These are phyloP conservation scores for Aspergillus biplanus DNA, from an alignment of 495 filamentous ascomycete species.

Conservation along the genomic window DNA sequence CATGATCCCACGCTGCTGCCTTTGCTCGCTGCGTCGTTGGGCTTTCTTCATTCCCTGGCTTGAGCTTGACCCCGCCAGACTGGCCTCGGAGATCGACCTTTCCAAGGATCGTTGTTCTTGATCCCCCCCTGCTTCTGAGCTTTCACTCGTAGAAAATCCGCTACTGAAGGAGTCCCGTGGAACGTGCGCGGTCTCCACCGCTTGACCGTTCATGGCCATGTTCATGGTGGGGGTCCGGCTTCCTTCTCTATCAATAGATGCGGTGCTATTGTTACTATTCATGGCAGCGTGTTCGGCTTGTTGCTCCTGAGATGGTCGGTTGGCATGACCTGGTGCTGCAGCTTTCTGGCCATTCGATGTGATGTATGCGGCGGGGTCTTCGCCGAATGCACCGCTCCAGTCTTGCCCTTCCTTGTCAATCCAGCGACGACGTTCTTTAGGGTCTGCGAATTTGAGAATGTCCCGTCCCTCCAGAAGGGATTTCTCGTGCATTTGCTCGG, in stretches of 20 bases:
- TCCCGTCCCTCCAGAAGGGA: constrained; percentile 78
- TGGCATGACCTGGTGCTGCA: constrained; percentile 53
- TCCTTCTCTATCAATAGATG: constrained; percentile 6
- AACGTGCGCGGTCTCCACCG: neutral
- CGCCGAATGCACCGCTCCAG: constrained; percentile 85
- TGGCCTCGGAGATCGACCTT: constrained; percentile 8
- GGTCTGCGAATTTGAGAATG: constrained; percentile 69
- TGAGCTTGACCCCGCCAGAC: constrained; percentile 5
- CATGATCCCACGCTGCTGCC: constrained; percentile 56
- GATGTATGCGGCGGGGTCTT: constrained; percentile 61
- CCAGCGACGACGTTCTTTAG: constrained; percentile 76
- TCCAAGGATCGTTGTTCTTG: constrained; percentile 1
- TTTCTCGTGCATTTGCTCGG: constrained; percentile 76
- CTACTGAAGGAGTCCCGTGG: neutral
- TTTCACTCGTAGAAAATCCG: neutral
- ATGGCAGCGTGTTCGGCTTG: constrained; percentile 2
- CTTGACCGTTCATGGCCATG: neutral
- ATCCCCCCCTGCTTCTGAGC: constrained; percentile 1
- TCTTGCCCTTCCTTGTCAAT: constrained; percentile 78
- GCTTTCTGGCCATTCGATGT: constrained; percentile 52
- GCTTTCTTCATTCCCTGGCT: constrained; percentile 36
- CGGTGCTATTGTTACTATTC: neutral
- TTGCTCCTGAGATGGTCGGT: constrained; percentile 3
- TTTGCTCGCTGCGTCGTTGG: constrained; percentile 52
- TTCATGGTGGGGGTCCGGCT: neutral